phyloP scores from a whole-genome alignment of 495 filamentous ascomycete species.

The Talaromyces stipitatus region DNA sequence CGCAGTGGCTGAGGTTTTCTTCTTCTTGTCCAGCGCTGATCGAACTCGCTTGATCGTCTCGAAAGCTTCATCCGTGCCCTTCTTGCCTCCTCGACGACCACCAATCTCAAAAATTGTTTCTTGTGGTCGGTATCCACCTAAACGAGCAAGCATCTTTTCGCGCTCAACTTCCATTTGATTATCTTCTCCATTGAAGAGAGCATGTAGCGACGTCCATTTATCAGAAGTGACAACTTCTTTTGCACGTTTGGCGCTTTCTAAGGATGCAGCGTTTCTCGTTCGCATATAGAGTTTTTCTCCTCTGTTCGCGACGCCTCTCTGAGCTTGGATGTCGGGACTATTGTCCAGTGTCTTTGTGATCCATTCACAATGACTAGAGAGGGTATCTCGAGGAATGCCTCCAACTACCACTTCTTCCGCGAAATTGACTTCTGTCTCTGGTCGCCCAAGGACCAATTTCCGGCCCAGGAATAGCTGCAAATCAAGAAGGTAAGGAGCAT shows the following conservation, averaged over 20 bases:
- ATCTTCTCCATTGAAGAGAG: constrained; percentile 64
- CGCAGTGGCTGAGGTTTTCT: constrained; percentile 24
- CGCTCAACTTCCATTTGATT: constrained; percentile 60
- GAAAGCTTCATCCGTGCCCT: constrained; percentile 52
- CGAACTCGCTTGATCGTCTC: constrained; percentile 69
- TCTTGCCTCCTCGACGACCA: constrained; percentile 53
- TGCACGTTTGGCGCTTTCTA: constrained; percentile 76
- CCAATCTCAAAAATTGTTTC: constrained; percentile 96
- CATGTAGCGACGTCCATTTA: constrained; percentile 62
- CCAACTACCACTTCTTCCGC: constrained; percentile 77
- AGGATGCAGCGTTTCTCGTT: constrained; percentile 81
- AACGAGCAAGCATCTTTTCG: constrained; percentile 73
- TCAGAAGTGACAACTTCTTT: constrained; percentile 63
- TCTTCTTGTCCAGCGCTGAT: constrained; percentile 43
- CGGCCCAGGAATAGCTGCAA: constrained; percentile 89
- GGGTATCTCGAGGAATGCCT: constrained; percentile 54
- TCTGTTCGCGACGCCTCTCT: constrained; percentile 69
- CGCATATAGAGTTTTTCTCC: constrained; percentile 88
- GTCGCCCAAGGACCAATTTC: constrained; percentile 61
- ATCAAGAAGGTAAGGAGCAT: constrained; percentile 86
- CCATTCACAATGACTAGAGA: constrained; percentile 72
- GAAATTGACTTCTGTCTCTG: constrained; percentile 53
- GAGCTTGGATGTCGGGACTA: constrained; percentile 59
- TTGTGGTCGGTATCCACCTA: constrained; percentile 77
- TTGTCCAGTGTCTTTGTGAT: constrained; percentile 68